A percentile compares a stretch with the other conserved stretches of the same genome.
These are phyloP conservation scores for Pelargonium nanum DNA, from an alignment of 345 rosid species.

Conservation along the genomic window DNA sequence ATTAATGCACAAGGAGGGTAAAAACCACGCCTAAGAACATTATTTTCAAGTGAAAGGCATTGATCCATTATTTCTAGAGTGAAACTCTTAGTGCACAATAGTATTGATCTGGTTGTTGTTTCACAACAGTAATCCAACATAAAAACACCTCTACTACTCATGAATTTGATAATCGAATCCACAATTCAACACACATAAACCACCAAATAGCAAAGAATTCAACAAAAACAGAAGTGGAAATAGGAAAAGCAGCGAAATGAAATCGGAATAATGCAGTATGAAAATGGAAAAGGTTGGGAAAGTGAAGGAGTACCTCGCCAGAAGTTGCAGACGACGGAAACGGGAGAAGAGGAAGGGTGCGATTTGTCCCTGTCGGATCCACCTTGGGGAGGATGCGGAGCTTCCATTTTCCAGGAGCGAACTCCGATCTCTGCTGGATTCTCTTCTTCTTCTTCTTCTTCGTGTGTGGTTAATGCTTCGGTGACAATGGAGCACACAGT, in stretches of 20 bases:
- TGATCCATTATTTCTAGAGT: no score
- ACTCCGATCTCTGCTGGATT: neutral
- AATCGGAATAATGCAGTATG: neutral
- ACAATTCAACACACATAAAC: no score
- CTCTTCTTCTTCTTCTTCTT: neutral
- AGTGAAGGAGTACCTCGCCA: constrained; percentile 65
- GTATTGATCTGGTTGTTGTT: no score
- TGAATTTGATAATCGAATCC: no score
- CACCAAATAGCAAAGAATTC: neutral
- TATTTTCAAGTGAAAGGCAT: neutral
- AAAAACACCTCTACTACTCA: no score
- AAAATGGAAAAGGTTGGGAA: neutral
- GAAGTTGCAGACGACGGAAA: constrained; percentile 65
- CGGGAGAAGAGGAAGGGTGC: constrained; percentile 54
- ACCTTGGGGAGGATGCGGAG: constrained; percentile 29
- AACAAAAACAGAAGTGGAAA: neutral
- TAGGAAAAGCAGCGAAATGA: neutral
- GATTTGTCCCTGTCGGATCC: constrained; percentile 73
- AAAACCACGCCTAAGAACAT: neutral
- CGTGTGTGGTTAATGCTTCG: no score
- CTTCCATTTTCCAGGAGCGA: constrained; percentile 38
- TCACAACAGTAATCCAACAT: no score
- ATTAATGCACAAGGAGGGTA: neutral
- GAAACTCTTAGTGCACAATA: no score
- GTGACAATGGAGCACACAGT: no score